These are phyloP conservation scores for Naganishia onofrii DNA, from an alignment of 768 basidiomycete genomes.

Conservation along the genomic window DNA sequence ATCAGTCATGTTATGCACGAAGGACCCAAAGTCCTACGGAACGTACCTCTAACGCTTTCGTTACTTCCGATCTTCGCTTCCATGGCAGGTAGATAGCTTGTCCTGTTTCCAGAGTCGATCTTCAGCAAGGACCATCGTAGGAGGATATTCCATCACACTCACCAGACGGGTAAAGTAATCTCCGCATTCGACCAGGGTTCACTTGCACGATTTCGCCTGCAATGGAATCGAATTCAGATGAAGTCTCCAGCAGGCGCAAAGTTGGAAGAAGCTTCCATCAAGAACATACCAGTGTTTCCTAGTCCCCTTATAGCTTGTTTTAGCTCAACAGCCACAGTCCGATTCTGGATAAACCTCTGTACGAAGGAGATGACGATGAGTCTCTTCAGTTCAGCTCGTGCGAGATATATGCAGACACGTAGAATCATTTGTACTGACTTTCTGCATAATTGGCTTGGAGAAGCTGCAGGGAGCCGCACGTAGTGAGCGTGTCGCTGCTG, in stretches of 20 bases:
- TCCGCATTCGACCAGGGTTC: constrained; percentile 29
- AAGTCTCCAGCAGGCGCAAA: not conserved
- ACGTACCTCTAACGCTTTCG: constrained; percentile 16
- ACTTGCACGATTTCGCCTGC: constrained; percentile 28
- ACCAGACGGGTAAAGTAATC: constrained; percentile 27
- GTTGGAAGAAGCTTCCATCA: too few species aligned
- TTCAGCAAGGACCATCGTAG: not conserved
- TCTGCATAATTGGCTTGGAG: not conserved
- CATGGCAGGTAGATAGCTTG: constrained; percentile 29
- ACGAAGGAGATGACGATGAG: not conserved
- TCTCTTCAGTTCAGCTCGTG: not conserved
- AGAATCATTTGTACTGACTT: not conserved
- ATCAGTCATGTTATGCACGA: not conserved
- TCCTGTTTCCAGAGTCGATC: not conserved
- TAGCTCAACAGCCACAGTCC: constrained; percentile 9
- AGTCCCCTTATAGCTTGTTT: constrained; percentile 16
- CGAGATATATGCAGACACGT: not conserved
- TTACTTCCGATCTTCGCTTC: constrained; percentile 27
- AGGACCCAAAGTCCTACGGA: too few species aligned
- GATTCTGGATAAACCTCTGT: constrained; percentile 19
- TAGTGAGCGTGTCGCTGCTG: not conserved
- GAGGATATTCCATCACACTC: not conserved
- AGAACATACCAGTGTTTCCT: constrained; percentile 12
- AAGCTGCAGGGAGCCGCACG: not conserved
- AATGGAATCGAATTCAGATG: not conserved